Conservation (phyloP, 164 flowering plant genomes). For the Pachysandra terminalis region DNA sequence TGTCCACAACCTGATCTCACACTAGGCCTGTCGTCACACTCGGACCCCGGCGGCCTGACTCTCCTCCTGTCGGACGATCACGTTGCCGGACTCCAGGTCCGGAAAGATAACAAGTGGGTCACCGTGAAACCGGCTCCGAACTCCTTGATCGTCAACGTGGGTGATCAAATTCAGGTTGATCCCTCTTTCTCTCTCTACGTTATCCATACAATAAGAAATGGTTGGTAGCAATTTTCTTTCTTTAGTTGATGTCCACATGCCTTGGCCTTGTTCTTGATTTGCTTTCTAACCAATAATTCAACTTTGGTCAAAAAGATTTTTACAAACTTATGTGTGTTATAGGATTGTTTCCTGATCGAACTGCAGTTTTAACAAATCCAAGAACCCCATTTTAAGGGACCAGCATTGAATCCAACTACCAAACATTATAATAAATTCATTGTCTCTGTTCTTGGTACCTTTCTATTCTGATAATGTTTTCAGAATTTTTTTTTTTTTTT, state of each 20-base stretch:
- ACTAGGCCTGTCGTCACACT: conserved; percentile 72
- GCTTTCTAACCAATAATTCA: neutral
- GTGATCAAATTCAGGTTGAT: conserved; percentile 77
- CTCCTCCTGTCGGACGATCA: conserved; percentile 56
- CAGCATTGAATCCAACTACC: neutral
- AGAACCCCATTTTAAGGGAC: neutral
- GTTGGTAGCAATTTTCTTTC: neutral
- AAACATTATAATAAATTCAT: neutral
- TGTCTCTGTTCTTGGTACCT: no score
- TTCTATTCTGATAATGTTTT: no score
- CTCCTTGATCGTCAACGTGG: conserved; percentile 69
- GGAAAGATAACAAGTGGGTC: conserved; percentile 46
- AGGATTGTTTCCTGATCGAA: neutral
- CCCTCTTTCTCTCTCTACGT: conserved; percentile 5
- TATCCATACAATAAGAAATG: neutral
- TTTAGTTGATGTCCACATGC: no score
- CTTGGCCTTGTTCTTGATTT: neutral
- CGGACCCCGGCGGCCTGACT: conserved; percentile 89
- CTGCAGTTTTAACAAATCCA: no score
- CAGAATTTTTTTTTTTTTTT: no score
- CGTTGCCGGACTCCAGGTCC: conserved; percentile 74
- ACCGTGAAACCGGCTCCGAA: conserved; percentile 50
- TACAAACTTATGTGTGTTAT: neutral
- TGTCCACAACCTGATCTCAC: conserved; percentile 90
- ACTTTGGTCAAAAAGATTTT: neutral